phyloP scores from a whole-genome alignment of 2,329 filamentous ascomycete genomes.

The Chrysoporthe deuterocubensis region DNA sequence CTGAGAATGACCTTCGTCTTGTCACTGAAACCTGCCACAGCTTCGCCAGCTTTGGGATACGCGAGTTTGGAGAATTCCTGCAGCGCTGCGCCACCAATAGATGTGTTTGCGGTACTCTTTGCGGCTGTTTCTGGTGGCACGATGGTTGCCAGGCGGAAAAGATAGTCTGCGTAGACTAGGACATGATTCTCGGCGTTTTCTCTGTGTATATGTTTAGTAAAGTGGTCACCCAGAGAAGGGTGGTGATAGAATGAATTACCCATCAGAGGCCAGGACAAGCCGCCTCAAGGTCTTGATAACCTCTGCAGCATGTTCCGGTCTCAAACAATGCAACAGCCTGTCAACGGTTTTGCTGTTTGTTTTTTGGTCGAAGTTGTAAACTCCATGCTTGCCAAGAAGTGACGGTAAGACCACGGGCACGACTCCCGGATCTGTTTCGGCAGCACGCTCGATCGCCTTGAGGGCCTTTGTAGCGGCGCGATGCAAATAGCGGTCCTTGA shows the following conservation, averaged over 20 bases:
- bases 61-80: constrained; percentile 59
- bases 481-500: constrained; percentile 78
- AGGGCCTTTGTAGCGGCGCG: constrained; percentile 76
- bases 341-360: constrained; percentile 66
- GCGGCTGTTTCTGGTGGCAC: constrained; percentile 35
- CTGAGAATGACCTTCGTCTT: constrained; percentile 59
- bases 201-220: constrained; percentile 2
- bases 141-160: constrained; percentile 56
- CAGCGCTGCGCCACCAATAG: constrained; percentile 49
- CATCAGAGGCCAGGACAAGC: constrained; percentile 36
- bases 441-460: constrained; percentile 69
- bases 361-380: constrained; percentile 80
- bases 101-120: constrained; percentile 39
- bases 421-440: constrained; percentile 62
- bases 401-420: constrained; percentile 65
- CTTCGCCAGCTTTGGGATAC: constrained; percentile 53
- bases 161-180: constrained; percentile 57
- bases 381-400: constrained; percentile 71
- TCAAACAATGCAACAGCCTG: constrained; percentile 48
- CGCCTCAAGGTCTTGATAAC: constrained; percentile 23
- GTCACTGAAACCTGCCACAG: constrained; percentile 51
- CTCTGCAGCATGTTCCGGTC: constrained; percentile 19
- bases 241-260: constrained; percentile 35
- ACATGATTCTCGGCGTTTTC: constrained; percentile 42
- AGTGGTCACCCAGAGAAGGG: not conserved